phyloP scores from a whole-genome alignment of 2,329 filamentous ascomycete genomes.

The Fusarium sterilihyphosum region DNA sequence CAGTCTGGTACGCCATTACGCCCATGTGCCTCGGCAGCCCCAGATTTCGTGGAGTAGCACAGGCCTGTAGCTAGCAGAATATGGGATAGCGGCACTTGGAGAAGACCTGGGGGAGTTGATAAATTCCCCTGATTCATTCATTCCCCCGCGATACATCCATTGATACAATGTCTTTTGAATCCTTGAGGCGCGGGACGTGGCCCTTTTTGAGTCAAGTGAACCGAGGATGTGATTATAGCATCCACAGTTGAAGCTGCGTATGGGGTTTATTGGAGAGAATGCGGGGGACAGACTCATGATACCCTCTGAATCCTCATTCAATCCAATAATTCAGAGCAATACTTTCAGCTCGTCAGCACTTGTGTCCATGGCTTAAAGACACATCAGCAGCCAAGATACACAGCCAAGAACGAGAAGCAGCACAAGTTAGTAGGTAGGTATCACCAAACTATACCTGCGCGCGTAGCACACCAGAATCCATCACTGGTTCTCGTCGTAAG shows the following conservation, averaged over 20 bases:
- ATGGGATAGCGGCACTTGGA: constrained; percentile 18
- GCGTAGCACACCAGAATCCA: not conserved
- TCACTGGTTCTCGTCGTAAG: constrained; percentile 10
- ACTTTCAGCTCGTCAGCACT: constrained; percentile 25
- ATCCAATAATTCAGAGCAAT: not conserved
- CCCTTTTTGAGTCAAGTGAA: constrained; percentile 32
- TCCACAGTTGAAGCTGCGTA: constrained; percentile 2
- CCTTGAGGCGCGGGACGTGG: constrained; percentile 8
- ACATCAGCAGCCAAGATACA: constrained; percentile 7
- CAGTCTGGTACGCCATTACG: constrained; percentile 9
- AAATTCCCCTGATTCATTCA: not conserved
- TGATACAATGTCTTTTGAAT: not conserved
- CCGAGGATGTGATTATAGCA: constrained; percentile 32
- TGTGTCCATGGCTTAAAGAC: constrained; percentile 8
- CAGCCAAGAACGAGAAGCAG: constrained; percentile 5
- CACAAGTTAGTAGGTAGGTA: not conserved
- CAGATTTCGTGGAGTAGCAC: constrained; percentile 40
- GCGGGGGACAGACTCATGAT: not conserved
- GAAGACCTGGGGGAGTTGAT: not conserved
- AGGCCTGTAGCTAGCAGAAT: constrained; percentile 15
- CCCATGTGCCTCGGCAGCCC: constrained; percentile 45
- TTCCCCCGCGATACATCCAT: constrained; percentile 7
- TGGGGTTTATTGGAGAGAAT: not conserved
- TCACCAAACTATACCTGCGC: constrained; percentile 10
- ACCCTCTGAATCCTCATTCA: not conserved